Conservation (phyloP, 192 early-diverging fungal species). For the Backusella mclennaniae region DNA sequence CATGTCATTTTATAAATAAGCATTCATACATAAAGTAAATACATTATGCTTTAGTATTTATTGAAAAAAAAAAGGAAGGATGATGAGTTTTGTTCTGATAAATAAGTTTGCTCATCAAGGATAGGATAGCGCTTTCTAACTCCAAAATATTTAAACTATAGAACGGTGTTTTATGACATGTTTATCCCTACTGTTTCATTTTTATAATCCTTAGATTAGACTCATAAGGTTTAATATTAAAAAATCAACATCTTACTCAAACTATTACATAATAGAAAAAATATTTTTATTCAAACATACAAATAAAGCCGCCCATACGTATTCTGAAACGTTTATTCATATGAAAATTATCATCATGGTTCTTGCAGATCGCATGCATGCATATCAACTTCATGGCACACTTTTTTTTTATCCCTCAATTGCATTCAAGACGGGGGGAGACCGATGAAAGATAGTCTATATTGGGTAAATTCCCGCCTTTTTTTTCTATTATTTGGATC, state of each 20-base stretch:
- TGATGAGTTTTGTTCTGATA: not conserved
- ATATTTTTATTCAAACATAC: not conserved
- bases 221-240: not conserved
- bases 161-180: not conserved
- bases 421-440: not conserved
- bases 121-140: not conserved
- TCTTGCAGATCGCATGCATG: slow-evolving; percentile 6
- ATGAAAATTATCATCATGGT: not conserved
- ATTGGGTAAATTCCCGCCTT: not conserved
- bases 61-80: not conserved
- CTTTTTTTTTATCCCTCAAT: not conserved
- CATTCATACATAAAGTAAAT: not conserved
- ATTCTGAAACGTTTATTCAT: slow-evolving; percentile 9
- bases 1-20: slow-evolving; percentile 5
- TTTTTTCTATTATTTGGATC: not conserved
- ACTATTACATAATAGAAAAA: slow-evolving; percentile 2
- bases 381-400: not conserved
- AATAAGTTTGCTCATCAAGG: not conserved
- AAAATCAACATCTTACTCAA: not conserved
- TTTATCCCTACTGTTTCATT: not conserved
- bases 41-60: not conserved
- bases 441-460: not conserved
- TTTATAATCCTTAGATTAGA: not conserved
- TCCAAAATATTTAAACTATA: not conserved
- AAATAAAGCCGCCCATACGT: not conserved